Percentiles rank a stretch among this genome's conserved stretches.
Evolutionary conservation across 345 rosid genomes (phyloP).

Genomic region (Linum usitatissimum): DNA sequence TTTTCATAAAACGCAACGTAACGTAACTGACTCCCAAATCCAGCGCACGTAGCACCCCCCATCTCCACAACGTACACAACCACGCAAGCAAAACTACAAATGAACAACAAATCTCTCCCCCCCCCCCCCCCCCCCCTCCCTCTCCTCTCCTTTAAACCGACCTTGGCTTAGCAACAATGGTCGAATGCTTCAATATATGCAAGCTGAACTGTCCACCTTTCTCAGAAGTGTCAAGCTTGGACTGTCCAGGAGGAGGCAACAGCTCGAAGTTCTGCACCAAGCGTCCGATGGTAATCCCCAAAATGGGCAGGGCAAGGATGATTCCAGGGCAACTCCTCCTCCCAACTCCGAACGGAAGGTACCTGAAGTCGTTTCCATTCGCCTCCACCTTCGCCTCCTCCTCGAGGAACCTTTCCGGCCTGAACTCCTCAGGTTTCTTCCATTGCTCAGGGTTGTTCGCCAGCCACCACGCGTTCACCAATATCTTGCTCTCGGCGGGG

Average conservation of each 20-base stretch:
- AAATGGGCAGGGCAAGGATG: slow-evolving; percentile 84
- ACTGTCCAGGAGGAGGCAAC: slow-evolving; percentile 79
- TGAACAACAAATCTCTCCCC: too few relatives aligned
- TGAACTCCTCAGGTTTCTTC: slow-evolving; percentile 85
- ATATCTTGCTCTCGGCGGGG: slow-evolving; percentile 93
- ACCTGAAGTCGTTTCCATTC: slow-evolving; percentile 82
- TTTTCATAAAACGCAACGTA: too few relatives aligned
- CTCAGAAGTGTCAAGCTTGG: slow-evolving; percentile 68
- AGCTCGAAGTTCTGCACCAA: slow-evolving; percentile 96
- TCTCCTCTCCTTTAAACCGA: background rate
- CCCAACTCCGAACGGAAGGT: slow-evolving; percentile 92
- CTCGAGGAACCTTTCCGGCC: slow-evolving; percentile 93
- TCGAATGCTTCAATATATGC: slow-evolving; percentile 88
- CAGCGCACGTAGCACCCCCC: too few relatives aligned
- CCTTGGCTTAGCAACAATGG: slow-evolving; percentile 85
- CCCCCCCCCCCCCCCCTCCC: too few relatives aligned
- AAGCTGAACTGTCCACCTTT: slow-evolving; percentile 97
- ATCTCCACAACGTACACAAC: too few relatives aligned
- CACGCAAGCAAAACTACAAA: too few relatives aligned
- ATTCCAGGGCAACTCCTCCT: slow-evolving; percentile 98
- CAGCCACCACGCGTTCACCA: slow-evolving; percentile 95
- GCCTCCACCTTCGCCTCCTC: slow-evolving; percentile 94
- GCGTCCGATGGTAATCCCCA: slow-evolving; percentile 80
- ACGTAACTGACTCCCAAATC: too few relatives aligned
- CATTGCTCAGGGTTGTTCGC: slow-evolving; percentile 84